Conservation (phyloP, 768 basidiomycete species). For the Amanita muscaria region DNA sequence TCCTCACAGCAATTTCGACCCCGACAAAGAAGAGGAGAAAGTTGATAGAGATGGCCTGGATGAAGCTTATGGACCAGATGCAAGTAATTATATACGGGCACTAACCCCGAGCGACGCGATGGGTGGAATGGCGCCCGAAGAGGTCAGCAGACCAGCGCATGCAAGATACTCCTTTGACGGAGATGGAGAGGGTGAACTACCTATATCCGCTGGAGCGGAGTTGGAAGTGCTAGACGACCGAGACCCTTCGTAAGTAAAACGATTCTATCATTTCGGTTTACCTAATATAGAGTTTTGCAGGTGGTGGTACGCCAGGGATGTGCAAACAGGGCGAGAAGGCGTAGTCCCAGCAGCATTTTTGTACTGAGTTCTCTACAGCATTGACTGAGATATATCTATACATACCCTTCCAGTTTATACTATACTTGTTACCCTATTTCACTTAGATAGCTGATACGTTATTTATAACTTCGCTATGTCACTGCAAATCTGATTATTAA, state of each 20-base stretch:
- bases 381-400: conserved; percentile 13
- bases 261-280: background rate
- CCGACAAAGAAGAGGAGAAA: conserved; percentile 52
- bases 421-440: background rate
- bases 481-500: no score
- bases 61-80: conserved; percentile 67
- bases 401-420: conserved; percentile 5
- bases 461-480: no score
- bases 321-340: conserved; percentile 72
- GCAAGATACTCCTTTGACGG: conserved; percentile 82
- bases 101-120: conserved; percentile 75
- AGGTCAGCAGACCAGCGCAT: conserved; percentile 64
- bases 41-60: conserved; percentile 26
- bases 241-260: conserved; percentile 55
- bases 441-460: no score
- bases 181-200: conserved; percentile 68
- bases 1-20: conserved; percentile 28
- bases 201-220: conserved; percentile 58
- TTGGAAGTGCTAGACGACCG: conserved; percentile 73
- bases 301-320: conserved; percentile 92
- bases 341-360: conserved; percentile 89
- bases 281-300: no score
- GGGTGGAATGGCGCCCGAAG: conserved; percentile 55
- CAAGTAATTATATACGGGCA: conserved; percentile 68
- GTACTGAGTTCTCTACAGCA: conserved; percentile 44